Conservation (phyloP, 2,329 filamentous ascomycete genomes). For the Cordyceps militaris region DNA sequence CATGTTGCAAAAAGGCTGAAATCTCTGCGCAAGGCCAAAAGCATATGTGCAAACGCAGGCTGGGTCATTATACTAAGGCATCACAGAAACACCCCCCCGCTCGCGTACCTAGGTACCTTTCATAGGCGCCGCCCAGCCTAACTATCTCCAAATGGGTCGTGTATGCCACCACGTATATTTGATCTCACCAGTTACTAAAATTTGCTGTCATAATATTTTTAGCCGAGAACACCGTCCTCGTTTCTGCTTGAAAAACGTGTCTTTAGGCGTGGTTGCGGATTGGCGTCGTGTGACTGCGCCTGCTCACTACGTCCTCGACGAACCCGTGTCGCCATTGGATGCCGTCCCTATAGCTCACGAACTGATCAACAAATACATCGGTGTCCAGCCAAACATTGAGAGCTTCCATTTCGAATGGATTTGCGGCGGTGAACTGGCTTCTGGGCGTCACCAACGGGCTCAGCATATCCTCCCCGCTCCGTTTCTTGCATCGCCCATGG, state of each 20-base stretch:
- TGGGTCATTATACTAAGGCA: too few relatives aligned
- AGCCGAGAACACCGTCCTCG: slow-evolving; percentile 47
- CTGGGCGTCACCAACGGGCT: slow-evolving; percentile 55
- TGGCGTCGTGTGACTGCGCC: slow-evolving; percentile 53
- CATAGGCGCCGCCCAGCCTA: too few relatives aligned
- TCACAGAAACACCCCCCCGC: too few relatives aligned
- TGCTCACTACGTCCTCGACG: slow-evolving; percentile 41
- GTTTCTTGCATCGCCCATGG: slow-evolving; percentile 30
- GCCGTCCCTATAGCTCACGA: slow-evolving; percentile 45
- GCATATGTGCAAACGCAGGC: too few relatives aligned
- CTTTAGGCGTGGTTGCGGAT: slow-evolving; percentile 56
- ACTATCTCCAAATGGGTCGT: too few relatives aligned
- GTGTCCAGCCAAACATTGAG: slow-evolving; percentile 42
- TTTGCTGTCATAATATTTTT: too few relatives aligned
- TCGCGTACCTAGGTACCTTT: too few relatives aligned
- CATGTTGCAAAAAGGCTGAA: too few relatives aligned
- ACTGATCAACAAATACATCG: slow-evolving; percentile 45
- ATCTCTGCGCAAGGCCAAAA: too few relatives aligned
- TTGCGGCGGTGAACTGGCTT: slow-evolving; percentile 59
- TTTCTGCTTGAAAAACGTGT: slow-evolving; percentile 49
- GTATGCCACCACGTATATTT: too few relatives aligned
- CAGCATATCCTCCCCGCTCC: slow-evolving; percentile 57
- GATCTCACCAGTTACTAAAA: too few relatives aligned
- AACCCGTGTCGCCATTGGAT: slow-evolving; percentile 42
- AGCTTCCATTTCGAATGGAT: slow-evolving; percentile 59